A percentile compares a stretch with the other conserved stretches of the same genome.
Conservation (phyloP, 1,284 basidiomycete species). For the Grifola frondosa region DNA sequence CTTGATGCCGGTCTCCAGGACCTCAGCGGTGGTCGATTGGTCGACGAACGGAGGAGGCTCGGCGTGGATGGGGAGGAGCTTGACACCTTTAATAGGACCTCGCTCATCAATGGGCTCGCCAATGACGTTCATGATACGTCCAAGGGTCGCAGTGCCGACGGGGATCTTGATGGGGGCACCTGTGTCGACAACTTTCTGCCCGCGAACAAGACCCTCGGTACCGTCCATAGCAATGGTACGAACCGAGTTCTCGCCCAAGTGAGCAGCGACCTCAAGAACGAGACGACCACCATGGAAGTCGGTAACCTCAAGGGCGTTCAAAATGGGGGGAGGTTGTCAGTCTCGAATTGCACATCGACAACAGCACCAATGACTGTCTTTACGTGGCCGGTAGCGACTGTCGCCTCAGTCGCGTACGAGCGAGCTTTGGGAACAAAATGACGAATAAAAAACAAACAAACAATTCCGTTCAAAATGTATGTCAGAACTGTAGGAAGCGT, state of each 20-base stretch:
- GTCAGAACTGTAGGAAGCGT: constrained; percentile 13
- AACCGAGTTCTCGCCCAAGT: constrained; percentile 98
- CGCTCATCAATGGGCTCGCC: constrained; percentile 99
- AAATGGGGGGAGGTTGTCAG: constrained; percentile 89
- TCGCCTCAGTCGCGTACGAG: constrained; percentile 89
- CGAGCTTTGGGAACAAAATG: constrained; percentile 55
- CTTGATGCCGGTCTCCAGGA: constrained; percentile 99
- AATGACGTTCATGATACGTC: constrained; percentile 99
- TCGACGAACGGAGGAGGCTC: constrained; percentile 97
- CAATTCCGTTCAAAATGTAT: constrained; percentile 16
- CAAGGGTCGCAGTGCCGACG: constrained; percentile 90
- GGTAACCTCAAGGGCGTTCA: constrained; percentile 97
- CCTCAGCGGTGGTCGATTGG: constrained; percentile 97
- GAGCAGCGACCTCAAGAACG: constrained; percentile 95
- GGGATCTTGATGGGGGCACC: constrained; percentile 96
- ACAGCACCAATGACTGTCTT: constrained; percentile 99
- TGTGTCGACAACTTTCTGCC: constrained; percentile 95
- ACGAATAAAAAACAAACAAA: constrained; percentile 15
- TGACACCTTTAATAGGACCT: constrained; percentile 96
- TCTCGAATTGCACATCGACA: constrained; percentile 96
- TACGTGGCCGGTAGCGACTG: constrained; percentile 69
- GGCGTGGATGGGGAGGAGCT: constrained; percentile 90
- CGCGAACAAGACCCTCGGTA: constrained; percentile 99
- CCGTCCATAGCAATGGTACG: constrained; percentile 98
- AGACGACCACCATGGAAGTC: constrained; percentile 90